Base-by-base conservation (phyloP, 176 grass and related monocot species). In the Triticum timopheevii region DNA sequence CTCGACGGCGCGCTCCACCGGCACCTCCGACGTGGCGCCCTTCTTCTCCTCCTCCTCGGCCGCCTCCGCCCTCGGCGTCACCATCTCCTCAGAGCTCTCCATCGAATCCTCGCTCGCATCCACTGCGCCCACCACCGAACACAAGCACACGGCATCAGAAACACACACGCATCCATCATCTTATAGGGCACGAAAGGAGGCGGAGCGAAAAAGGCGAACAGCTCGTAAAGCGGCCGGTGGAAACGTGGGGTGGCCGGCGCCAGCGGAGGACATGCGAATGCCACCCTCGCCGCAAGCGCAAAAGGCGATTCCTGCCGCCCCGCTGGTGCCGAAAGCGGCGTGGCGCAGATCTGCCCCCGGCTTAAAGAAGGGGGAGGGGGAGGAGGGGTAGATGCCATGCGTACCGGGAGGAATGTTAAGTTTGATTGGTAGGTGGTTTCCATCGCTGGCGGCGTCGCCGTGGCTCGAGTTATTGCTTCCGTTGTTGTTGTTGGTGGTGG, bases 71-170 rank as follows among this genome's bases (percentile, higher is more conserved):
- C 83, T 79, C n/a, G 91, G 87, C 44, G 91, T 92, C 73, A 89
- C 80, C 91, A 92, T 90, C 87, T 86, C 91, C 87, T 89, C 91
- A 47, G 87, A 91, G 86, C 90, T 91, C 90, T 91, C 90, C 82
- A 91, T 91, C 23, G 90, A 91, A 35, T 91, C 90, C 82, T 91
- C 90, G 64, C 82, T 85, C 65, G 19, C 78, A 56, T 91, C 90
- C 86, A 65, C 90, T 91, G 90, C 70, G 20, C 28, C 50, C 78
- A 80, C 65, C 66, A 79, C 65, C 86, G 19, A 47, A 33, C 78
- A 85, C 56, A 54, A 73, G 1, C 68, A 63, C 65, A 67, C 58
- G 27, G 73, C 61, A 19, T 81, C 88, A 85, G 77, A 85, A 81
- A 85, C 79, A 62, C 58, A 50, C 30, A 65, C 25, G 49, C 58